Evolutionary conservation across 1,284 basidiomycete genomes (phyloP), one percentile per base, ranked within the genome.

Genomic region (Phellopilus nigrolimitatus): DNA sequence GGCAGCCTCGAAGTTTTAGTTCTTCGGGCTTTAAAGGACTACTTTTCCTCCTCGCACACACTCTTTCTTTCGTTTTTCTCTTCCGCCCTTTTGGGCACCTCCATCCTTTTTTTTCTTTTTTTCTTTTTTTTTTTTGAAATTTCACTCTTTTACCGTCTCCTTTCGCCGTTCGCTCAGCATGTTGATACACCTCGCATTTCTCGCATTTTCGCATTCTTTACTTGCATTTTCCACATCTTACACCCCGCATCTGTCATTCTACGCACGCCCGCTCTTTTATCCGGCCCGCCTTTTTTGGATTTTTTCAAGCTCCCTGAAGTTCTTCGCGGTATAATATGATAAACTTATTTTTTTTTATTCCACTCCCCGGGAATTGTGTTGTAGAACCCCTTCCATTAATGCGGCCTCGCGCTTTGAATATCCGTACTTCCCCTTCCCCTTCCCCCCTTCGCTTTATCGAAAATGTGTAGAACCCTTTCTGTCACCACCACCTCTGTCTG

Each of bases 11-110:
- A 49, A 53, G 10, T 22, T 21, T 17, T 33, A 28, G 40, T 34
- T 6, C 13, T 24, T 15, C 9, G 8, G 9, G 27, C 15, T 30
- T 17, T 37, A 21, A 9, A 33, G 15, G 5, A 8, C n/a, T n/a
- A n/a, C 25, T 17, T n/a, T 47, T 6, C 13, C 19, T 17, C 37
- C 4, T 31, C 30, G 13, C 27, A 42, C 41, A 19, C 24, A 7
- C 27, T 27, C 37, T 5, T 9, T 33, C 45, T 37, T 37, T 37
- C 17, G 31, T 19, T 21, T 47, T 47, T 34, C n/a, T 47, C n/a
- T 25, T 36, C 12, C 42, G 3, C n/a, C n/a, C 21, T 31, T 17
- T 39, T 28, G 38, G 19, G 12, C 36, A 22, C 25, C 38, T 39
- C 28, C 19, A 33, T 51, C 36, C 25, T 45, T 51, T 24, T 10